Conservation (phyloP, 768 basidiomycete genomes). For the Calocybe gangraenosa region DNA sequence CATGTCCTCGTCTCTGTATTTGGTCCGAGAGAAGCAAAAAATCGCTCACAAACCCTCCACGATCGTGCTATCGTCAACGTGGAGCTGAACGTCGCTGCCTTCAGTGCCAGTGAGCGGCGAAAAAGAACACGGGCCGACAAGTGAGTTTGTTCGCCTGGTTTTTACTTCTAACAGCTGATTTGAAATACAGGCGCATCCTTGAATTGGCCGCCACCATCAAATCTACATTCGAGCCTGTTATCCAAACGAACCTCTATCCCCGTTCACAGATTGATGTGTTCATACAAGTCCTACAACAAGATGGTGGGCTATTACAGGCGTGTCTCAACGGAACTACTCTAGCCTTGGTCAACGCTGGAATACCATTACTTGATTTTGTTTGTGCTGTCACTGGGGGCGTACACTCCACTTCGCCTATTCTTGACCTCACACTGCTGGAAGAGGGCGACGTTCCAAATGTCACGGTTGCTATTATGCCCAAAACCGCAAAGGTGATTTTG, state of each 20-base stretch:
- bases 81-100: conserved; percentile 82
- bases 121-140: conserved; percentile 81
- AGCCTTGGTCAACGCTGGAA: conserved; percentile 85
- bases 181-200: conserved; percentile 62
- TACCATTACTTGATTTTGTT: conserved; percentile 88
- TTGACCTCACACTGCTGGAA: conserved; percentile 87
- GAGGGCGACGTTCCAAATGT: conserved; percentile 88
- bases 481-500: conserved; percentile 78
- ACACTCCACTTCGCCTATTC: conserved; percentile 72
- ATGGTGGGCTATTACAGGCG: conserved; percentile 87
- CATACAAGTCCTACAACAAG: conserved; percentile 90
- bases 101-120: conserved; percentile 78
- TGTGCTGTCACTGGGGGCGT: conserved; percentile 88
- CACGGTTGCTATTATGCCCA: conserved; percentile 87
- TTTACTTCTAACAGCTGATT: not conserved
- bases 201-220: conserved; percentile 87
- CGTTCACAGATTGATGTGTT: conserved; percentile 93
- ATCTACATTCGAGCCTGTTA: conserved; percentile 94
- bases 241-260: conserved; percentile 88
- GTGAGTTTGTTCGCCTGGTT: conserved; percentile 42
- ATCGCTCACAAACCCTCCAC: conserved; percentile 75
- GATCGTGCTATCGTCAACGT: conserved; percentile 90
- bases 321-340: conserved; percentile 95
- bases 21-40: conserved; percentile 87
- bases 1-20: conserved; percentile 85